Conservation (phyloP, 305 asterid genomes). For the Ilex paraguariensis region DNA sequence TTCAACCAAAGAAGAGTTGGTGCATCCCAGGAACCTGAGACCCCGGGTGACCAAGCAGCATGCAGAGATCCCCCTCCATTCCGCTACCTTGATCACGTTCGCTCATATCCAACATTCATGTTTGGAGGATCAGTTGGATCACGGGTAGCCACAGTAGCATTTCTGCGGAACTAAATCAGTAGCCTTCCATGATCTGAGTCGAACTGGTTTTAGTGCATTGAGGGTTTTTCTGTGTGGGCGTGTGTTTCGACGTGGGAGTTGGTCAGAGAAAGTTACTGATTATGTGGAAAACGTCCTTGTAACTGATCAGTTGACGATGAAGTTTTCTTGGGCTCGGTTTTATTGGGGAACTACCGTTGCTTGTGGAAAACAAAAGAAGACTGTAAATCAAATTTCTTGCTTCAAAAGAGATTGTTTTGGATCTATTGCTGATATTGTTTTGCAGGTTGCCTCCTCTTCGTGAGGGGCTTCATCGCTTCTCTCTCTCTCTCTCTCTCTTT, state of each 20-base stretch:
- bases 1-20: constrained; percentile 62
- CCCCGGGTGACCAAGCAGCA: constrained; percentile 27
- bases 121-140: constrained; percentile 93
- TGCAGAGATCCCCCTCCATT: constrained; percentile 40
- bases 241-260: too few species aligned
- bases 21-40: constrained; percentile 38
- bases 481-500: not conserved
- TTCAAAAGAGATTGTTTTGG: too few species aligned
- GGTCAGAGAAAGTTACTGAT: not conserved
- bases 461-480: not conserved
- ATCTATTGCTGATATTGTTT: too few species aligned
- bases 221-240: not conserved
- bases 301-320: too few species aligned
- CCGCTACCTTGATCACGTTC: constrained; percentile 74
- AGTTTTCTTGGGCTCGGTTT: not conserved
- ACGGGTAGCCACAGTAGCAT: constrained; percentile 96
- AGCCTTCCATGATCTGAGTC: not conserved
- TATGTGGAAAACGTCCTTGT: not conserved
- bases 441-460: too few species aligned
- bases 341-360: too few species aligned
- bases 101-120: constrained; percentile 79
- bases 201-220: not conserved
- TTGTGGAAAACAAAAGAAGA: too few species aligned
- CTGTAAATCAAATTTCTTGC: too few species aligned
- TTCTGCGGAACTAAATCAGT: constrained; percentile 55